Evolutionary conservation across 129 eudicot genomes (phyloP).

Genomic region (Helianthus tuberosus): DNA sequence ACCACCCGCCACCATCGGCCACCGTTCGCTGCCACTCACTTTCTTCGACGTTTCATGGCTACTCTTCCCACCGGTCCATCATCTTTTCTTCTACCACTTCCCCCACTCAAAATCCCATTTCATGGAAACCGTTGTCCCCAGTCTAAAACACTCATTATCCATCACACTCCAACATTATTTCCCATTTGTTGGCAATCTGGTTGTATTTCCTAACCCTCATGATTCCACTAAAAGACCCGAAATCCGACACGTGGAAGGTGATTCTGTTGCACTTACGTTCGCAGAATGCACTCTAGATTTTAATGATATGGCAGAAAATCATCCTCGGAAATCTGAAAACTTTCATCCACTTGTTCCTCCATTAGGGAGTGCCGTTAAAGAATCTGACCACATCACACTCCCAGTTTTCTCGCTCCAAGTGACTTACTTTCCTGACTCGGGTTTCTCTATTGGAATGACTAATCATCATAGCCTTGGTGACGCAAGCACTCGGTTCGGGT

Average conservation of each 20-base stretch:
- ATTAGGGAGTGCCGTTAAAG: conserved; percentile 25
- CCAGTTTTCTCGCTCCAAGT: conserved; percentile 49
- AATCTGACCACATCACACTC: conserved; percentile 16
- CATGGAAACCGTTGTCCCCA: conserved; percentile 38
- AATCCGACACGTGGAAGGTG: conserved; percentile 35
- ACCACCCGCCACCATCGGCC: conserved; percentile 37
- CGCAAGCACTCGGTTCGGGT: conserved; percentile 39
- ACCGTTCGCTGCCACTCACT: conserved; percentile 40
- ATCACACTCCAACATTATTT: conserved; percentile 28
- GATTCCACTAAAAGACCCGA: conserved; percentile 33
- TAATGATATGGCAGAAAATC: conserved; percentile 36
- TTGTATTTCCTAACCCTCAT: neutral
- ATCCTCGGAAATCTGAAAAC: conserved; percentile 37
- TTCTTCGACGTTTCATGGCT: conserved; percentile 54
- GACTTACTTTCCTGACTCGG: conserved; percentile 43
- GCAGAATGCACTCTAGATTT: conserved; percentile 50
- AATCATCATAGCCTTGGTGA: conserved; percentile 55
- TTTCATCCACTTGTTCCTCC: conserved; percentile 45
- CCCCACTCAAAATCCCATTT: conserved; percentile 46
- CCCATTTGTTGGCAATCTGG: neutral
- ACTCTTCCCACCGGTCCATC: conserved; percentile 44
- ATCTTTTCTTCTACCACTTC: conserved; percentile 43
- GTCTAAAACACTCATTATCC: conserved; percentile 48
- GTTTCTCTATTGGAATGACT: conserved; percentile 47
- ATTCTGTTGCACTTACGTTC: conserved; percentile 37